Percentiles rank a stretch among this genome's conserved stretches.
Conservation (phyloP, 495 filamentous ascomycete genomes). For the Xylaria venustula region DNA sequence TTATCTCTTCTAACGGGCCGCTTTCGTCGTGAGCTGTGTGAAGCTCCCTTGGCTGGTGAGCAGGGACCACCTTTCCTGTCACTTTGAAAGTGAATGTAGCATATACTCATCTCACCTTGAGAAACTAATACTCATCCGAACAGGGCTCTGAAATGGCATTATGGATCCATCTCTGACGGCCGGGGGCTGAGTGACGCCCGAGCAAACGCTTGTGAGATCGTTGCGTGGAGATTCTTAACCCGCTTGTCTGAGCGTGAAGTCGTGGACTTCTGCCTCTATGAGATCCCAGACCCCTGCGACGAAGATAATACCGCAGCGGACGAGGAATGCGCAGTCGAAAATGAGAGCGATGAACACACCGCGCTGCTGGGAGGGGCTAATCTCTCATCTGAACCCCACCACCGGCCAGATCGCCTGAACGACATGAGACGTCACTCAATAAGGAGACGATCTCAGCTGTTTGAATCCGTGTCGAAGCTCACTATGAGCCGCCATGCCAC, state of each 20-base stretch:
- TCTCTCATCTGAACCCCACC: conserved; percentile 18
- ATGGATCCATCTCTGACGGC: conserved; percentile 61
- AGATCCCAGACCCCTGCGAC: conserved; percentile 55
- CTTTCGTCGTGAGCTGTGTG: not conserved
- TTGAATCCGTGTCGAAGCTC: conserved; percentile 44
- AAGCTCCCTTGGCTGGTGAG: not conserved
- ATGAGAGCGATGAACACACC: conserved; percentile 39
- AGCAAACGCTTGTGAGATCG: conserved; percentile 84
- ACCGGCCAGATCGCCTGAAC: conserved; percentile 17
- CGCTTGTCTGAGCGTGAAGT: conserved; percentile 76
- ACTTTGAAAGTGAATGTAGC: not conserved
- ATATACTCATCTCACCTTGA: not conserved
- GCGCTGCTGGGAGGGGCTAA: conserved; percentile 27
- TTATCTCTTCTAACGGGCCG: not conserved
- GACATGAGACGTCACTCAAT: conserved; percentile 21
- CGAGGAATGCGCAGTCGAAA: conserved; percentile 22
- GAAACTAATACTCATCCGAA: not conserved
- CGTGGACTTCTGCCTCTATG: conserved; percentile 80
- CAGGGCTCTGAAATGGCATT: conserved; percentile 82
- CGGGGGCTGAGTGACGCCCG: conserved; percentile 72
- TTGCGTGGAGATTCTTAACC: conserved; percentile 85
- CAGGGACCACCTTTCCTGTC: not conserved
- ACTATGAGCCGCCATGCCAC: conserved; percentile 44
- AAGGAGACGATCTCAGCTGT: conserved; percentile 34
- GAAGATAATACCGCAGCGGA: not conserved